Evolutionary conservation across 148 eudicot genomes (phyloP).

Genomic region (Drosera capensis): DNA sequence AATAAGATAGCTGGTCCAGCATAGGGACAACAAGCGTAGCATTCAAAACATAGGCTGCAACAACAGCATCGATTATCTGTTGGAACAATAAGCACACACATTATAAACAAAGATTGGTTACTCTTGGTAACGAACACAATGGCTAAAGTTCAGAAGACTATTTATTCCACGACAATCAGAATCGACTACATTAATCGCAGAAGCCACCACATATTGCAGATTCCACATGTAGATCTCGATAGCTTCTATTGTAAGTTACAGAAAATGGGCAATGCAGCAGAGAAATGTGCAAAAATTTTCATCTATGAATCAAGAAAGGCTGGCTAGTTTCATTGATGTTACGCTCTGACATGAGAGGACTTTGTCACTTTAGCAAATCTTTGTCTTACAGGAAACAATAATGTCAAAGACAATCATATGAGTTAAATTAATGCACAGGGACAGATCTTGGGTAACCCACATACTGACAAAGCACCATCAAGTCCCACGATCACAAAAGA

Average conservation of each 20-base stretch:
- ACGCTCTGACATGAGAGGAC: too few species aligned
- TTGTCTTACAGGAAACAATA: background rate
- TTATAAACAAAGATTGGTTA: background rate
- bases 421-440: background rate
- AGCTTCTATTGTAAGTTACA: too few species aligned
- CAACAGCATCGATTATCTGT: conserved; percentile 86
- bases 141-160: background rate
- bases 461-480: background rate
- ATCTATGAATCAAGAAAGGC: too few species aligned
- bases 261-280: too few species aligned
- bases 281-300: too few species aligned
- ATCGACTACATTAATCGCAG: too few species aligned
- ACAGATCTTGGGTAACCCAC: background rate
- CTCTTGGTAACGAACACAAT: background rate
- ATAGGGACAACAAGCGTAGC: conserved; percentile 74
- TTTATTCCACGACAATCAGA: too few species aligned
- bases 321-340: too few species aligned
- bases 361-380: background rate
- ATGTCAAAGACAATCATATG: background rate
- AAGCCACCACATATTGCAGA: too few species aligned
- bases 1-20: conserved; percentile 69
- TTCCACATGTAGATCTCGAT: too few species aligned
- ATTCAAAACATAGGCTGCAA: conserved; percentile 64
- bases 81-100: conserved; percentile 7
- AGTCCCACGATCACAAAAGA: background rate